Conservation (phyloP, 1,284 basidiomycete species). For the Volvariella volvacea region DNA sequence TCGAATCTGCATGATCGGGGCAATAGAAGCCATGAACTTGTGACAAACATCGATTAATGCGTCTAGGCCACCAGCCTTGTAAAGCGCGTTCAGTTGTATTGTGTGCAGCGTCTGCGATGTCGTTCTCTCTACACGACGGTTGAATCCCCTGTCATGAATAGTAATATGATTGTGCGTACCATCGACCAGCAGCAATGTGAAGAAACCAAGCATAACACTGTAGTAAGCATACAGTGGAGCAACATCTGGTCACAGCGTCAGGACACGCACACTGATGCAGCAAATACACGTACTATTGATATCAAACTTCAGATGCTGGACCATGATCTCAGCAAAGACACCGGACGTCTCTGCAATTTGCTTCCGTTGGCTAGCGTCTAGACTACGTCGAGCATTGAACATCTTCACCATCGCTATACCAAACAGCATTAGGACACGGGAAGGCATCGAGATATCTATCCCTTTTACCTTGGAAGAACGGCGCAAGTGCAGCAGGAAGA, state of each 20-base stretch:
- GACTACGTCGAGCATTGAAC: constrained; percentile 75
- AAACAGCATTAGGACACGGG: constrained; percentile 7
- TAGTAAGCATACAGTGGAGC: constrained; percentile 58
- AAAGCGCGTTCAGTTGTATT: constrained; percentile 73
- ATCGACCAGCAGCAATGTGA: constrained; percentile 75
- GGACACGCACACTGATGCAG: constrained; percentile 4
- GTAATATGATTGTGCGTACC: constrained; percentile 63
- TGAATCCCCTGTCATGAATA: constrained; percentile 3
- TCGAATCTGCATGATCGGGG: constrained; percentile 38
- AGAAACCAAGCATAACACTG: constrained; percentile 73
- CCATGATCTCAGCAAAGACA: constrained; percentile 67
- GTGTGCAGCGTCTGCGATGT: constrained; percentile 76
- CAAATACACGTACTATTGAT: constrained; percentile 14
- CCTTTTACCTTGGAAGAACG: constrained; percentile 82
- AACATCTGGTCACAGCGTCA: constrained; percentile 48
- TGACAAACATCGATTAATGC: constrained; percentile 59
- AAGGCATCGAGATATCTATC: background rate
- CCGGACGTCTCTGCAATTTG: constrained; percentile 69
- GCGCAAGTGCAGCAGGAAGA: constrained; percentile 71
- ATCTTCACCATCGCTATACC: constrained; percentile 76
- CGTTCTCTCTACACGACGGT: constrained; percentile 54
- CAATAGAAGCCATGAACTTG: constrained; percentile 53
- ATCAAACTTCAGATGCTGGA: constrained; percentile 62
- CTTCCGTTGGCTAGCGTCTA: constrained; percentile 74
- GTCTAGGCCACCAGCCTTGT: constrained; percentile 67